phyloP scores from a whole-genome alignment of 2,329 filamentous ascomycete species.

The Neurospora sp. region DNA sequence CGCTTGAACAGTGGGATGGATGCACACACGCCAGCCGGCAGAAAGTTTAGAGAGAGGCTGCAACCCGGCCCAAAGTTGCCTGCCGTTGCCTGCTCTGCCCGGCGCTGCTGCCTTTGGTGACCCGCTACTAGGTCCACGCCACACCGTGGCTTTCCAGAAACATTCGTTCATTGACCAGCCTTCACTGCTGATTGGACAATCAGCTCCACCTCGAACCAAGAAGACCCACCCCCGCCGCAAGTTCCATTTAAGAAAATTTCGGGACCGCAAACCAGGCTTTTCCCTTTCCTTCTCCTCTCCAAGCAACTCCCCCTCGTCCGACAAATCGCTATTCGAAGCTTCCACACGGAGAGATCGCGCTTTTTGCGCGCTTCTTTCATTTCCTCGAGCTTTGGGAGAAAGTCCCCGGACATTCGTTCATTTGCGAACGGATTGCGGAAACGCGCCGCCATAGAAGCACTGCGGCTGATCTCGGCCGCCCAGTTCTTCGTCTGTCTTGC shows the following conservation, averaged over 20 bases:
- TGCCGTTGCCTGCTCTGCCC: neutral
- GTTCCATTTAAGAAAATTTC: slow-evolving; percentile 16
- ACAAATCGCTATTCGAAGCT: slow-evolving; percentile 99
- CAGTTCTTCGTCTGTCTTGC: slow-evolving; percentile 34
- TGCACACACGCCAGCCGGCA: neutral
- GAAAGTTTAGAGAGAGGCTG: neutral
- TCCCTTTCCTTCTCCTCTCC: slow-evolving; percentile 21
- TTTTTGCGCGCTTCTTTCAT: slow-evolving; percentile 28
- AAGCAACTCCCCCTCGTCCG: slow-evolving; percentile 74
- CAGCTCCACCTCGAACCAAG: neutral
- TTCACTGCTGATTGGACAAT: neutral
- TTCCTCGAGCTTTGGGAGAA: slow-evolving; percentile 88
- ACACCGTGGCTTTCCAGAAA: neutral
- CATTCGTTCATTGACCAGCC: neutral
- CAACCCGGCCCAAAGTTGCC: neutral
- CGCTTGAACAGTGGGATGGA: neutral
- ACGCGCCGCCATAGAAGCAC: slow-evolving; percentile 99
- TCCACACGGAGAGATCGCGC: slow-evolving; percentile 64
- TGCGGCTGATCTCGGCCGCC: slow-evolving; percentile 72
- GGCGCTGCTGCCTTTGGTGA: neutral
- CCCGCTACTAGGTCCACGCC: neutral
- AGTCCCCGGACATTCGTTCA: slow-evolving; percentile 85
- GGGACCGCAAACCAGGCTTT: slow-evolving; percentile 13
- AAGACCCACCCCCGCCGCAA: slow-evolving; percentile 4
- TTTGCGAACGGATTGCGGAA: slow-evolving; percentile 60